Conservation (phyloP, 2,329 filamentous ascomycete genomes). For the Tolypocladium ovalisporum region DNA sequence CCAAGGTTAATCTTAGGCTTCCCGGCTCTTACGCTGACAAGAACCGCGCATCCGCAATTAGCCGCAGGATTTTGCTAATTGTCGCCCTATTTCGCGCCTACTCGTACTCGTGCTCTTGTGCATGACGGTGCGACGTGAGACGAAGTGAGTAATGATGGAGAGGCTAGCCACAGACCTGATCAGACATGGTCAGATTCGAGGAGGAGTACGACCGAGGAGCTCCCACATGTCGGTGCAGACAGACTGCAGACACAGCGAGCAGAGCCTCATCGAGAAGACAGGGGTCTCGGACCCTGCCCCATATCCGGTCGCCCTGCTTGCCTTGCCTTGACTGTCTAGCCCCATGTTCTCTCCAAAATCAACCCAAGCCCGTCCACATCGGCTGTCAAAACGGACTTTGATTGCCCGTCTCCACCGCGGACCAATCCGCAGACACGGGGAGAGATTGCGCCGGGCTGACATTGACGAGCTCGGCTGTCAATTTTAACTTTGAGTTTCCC, state of each 20-base stretch:
- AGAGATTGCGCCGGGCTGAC: not conserved
- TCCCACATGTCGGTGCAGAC: not conserved
- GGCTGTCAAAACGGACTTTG: not conserved
- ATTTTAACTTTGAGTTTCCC: not conserved
- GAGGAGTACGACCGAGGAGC: not conserved
- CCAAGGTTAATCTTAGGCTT: not conserved
- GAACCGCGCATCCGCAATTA: not conserved
- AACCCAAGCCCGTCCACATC: not conserved
- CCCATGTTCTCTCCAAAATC: not conserved
- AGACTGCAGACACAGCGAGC: not conserved
- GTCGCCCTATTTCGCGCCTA: too few species aligned
- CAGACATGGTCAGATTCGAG: too few species aligned
- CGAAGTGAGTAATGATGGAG: not conserved
- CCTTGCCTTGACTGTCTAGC: not conserved
- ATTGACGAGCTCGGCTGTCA: too few species aligned
- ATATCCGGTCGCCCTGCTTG: not conserved
- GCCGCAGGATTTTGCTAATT: too few species aligned
- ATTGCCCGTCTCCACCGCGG: not conserved
- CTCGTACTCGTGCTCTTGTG: too few species aligned
- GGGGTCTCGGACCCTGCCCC: not conserved
- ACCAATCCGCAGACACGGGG: not conserved
- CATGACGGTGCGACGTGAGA: too few species aligned
- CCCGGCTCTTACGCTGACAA: not conserved
- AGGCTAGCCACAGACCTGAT: not conserved
- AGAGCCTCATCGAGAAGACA: not conserved